Evolutionary conservation across 1,284 basidiomycete genomes (phyloP).

Genomic region (Schizopora paradoxa): DNA sequence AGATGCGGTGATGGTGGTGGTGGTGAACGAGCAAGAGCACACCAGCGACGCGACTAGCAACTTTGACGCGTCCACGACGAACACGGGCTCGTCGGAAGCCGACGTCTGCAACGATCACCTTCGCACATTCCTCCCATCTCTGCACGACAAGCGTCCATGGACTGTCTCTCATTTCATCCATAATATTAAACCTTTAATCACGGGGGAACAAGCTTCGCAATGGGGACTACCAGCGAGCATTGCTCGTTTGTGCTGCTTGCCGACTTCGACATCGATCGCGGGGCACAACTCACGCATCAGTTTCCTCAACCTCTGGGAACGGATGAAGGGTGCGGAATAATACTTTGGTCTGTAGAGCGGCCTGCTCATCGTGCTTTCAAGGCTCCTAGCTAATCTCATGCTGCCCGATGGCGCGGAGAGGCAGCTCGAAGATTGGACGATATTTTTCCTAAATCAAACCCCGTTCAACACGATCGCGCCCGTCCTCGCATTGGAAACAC

Average conservation of each 20-base stretch:
- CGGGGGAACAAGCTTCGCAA: too few relatives aligned
- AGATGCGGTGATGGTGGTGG: too few relatives aligned
- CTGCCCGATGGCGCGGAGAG: slow-evolving; percentile 96
- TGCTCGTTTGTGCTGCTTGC: slow-evolving; percentile 91
- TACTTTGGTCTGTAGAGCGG: neutral
- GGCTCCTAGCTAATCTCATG: slow-evolving; percentile 95
- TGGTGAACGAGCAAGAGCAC: too few relatives aligned
- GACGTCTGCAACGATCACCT: too few relatives aligned
- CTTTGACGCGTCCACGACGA: too few relatives aligned
- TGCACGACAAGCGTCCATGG: too few relatives aligned
- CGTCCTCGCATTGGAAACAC: slow-evolving; percentile 67
- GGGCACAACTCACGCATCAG: slow-evolving; percentile 88
- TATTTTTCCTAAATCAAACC: slow-evolving; percentile 96
- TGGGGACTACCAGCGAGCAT: slow-evolving; percentile 39
- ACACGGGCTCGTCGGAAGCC: too few relatives aligned
- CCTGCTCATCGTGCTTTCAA: slow-evolving; percentile 28
- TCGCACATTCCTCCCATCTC: too few relatives aligned
- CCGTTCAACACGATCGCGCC: slow-evolving; percentile 81
- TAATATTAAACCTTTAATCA: too few relatives aligned
- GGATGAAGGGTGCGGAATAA: slow-evolving; percentile 74
- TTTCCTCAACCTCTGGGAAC: slow-evolving; percentile 89
- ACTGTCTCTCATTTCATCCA: too few relatives aligned
- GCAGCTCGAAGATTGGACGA: slow-evolving; percentile 94
- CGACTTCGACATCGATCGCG: slow-evolving; percentile 93
- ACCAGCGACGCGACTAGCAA: too few relatives aligned